A percentile compares a stretch with the other conserved stretches of the same genome.
phyloP scores from a whole-genome alignment of 140 eudicot genomes.

The Stevia rebaudiana region DNA sequence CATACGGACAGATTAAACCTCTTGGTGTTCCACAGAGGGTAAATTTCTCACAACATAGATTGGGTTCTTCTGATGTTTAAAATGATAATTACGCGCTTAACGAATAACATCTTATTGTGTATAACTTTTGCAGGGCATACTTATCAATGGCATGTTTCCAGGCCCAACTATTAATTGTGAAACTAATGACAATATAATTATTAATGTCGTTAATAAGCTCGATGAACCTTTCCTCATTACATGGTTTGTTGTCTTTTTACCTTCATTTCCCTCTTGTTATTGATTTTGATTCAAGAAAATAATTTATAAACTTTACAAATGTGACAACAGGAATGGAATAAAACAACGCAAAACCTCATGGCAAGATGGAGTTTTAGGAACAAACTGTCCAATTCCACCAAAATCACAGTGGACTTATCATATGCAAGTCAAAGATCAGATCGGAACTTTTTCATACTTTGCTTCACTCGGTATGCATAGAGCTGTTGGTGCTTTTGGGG shows the following conservation, averaged over 20 bases:
- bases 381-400: slow-evolving; percentile 66
- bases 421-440: slow-evolving; percentile 68
- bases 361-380: slow-evolving; percentile 79
- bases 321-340: slow-evolving; percentile 51
- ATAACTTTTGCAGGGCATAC: slow-evolving; percentile 57
- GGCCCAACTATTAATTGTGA: slow-evolving; percentile 63
- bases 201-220: slow-evolving; percentile 58
- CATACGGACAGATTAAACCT: slow-evolving; percentile 66
- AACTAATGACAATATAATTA: slow-evolving; percentile 80
- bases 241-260: slow-evolving; percentile 48
- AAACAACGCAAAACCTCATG: slow-evolving; percentile 58
- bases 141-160: slow-evolving; percentile 83
- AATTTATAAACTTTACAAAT: neutral
- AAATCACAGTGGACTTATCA: slow-evolving; percentile 41
- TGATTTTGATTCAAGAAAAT: neutral
- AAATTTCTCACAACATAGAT: neutral
- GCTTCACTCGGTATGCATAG: slow-evolving; percentile 52
- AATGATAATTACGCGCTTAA: neutral
- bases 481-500: slow-evolving; percentile 65
- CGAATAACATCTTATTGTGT: neutral
- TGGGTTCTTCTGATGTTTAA: neutral
- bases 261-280: neutral
- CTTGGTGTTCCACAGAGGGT: slow-evolving; percentile 81
- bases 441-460: slow-evolving; percentile 50
- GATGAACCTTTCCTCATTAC: slow-evolving; percentile 83